phyloP scores from a whole-genome alignment of 345 rosid genomes.

The Erodium maritimum region DNA sequence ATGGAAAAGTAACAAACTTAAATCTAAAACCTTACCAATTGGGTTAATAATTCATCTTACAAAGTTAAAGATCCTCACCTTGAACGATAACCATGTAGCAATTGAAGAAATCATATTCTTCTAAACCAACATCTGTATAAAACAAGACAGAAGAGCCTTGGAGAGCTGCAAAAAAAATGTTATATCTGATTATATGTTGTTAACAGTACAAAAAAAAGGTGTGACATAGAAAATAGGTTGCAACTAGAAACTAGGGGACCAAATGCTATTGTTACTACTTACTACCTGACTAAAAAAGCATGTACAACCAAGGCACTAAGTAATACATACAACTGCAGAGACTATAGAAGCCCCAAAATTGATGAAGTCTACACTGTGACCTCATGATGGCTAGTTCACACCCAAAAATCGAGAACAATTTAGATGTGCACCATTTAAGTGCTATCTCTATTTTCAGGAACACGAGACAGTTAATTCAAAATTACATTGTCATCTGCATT shows the following conservation, averaged over 20 bases:
- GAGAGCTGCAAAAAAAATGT: constrained; percentile 37
- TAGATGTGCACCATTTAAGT: background rate
- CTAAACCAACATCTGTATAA: constrained; percentile 42
- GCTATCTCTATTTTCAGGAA: background rate
- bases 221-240: background rate
- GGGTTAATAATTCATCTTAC: background rate
- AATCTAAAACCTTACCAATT: background rate
- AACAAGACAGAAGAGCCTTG: constrained; percentile 64
- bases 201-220: background rate
- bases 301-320: background rate
- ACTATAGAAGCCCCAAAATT: background rate
- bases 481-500: background rate
- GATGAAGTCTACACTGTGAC: background rate
- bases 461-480: background rate
- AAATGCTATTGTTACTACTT: too few species aligned
- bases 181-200: background rate
- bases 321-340: too few species aligned
- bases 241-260: background rate
- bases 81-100: constrained; percentile 68
- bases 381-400: background rate
- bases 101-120: constrained; percentile 28
- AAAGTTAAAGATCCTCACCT: constrained; percentile 30
- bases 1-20: background rate
- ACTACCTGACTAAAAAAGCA: too few species aligned
- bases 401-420: too few species aligned